Percentiles rank a stretch among this genome's conserved stretches.
Evolutionary conservation across 2,329 filamentous ascomycete species (phyloP).

Genomic region (Phyllosticta capitalensis): DNA sequence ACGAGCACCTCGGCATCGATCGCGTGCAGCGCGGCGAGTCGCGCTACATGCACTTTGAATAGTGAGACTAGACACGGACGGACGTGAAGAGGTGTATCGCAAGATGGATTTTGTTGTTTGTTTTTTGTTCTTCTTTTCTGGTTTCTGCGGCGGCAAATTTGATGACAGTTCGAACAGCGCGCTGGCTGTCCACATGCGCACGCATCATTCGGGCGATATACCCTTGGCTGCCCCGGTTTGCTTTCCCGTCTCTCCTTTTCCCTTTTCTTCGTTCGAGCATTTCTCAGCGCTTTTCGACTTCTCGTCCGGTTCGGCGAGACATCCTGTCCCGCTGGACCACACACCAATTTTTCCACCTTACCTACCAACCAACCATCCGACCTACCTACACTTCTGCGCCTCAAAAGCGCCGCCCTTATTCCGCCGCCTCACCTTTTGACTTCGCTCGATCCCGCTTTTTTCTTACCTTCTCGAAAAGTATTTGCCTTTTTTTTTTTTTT

Average conservation of each 20-base stretch:
- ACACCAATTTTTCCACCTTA: not conserved
- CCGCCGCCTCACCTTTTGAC: not conserved
- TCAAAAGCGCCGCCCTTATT: not conserved
- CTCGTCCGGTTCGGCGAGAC: not conserved
- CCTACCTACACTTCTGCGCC: too few relatives aligned
- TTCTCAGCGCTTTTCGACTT: not conserved
- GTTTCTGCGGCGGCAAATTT: not conserved
- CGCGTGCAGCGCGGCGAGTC: slow-evolving; percentile 29
- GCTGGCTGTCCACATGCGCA: not conserved
- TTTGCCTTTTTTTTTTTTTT: not conserved
- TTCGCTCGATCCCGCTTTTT: not conserved
- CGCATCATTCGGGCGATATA: not conserved
- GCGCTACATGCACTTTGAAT: slow-evolving; percentile 14
- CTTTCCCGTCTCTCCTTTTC: not conserved
- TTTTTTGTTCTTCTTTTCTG: not conserved
- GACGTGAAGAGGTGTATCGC: not conserved
- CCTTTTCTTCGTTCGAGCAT: not conserved
- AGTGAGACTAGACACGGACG: not conserved
- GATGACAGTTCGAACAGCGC: not conserved
- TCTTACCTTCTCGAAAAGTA: not conserved
- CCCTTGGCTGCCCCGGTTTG: not conserved
- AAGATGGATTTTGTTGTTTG: not conserved
- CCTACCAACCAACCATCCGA: too few relatives aligned
- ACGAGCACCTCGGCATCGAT: slow-evolving; percentile 52
- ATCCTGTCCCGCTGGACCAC: not conserved